phyloP scores from a whole-genome alignment of 495 filamentous ascomycete species.

The Mytilinidion resinicola region DNA sequence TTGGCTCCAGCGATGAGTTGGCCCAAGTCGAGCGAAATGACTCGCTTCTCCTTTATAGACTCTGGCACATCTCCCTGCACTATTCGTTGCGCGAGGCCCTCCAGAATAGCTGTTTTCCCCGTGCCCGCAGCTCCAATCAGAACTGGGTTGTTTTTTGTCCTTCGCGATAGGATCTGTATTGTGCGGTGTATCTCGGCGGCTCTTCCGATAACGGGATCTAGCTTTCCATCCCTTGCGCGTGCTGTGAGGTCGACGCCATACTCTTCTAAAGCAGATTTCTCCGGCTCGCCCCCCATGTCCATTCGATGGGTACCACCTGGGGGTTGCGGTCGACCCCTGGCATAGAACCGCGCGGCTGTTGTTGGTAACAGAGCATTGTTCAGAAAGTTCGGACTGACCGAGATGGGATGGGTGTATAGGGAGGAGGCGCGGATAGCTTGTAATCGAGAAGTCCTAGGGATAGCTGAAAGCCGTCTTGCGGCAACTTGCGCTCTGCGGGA shows the following conservation, averaged over 20 bases:
- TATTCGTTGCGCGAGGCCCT: constrained; percentile 87
- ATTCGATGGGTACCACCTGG: constrained; percentile 91
- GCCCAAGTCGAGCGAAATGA: constrained; percentile 80
- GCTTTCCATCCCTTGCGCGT: constrained; percentile 76
- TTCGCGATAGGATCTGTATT: constrained; percentile 84
- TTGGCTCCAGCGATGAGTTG: constrained; percentile 93
- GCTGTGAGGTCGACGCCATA: constrained; percentile 88
- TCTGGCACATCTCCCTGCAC: constrained; percentile 90
- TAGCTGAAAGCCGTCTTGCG: constrained; percentile 24
- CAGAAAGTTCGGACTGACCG: neutral
- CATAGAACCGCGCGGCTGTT: constrained; percentile 51
- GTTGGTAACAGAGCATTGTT: constrained; percentile 4
- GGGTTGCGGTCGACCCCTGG: constrained; percentile 72
- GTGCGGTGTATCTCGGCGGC: constrained; percentile 88
- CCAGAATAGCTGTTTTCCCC: constrained; percentile 91
- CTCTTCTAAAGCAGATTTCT: constrained; percentile 82
- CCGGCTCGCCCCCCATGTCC: constrained; percentile 71
- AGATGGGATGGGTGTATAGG: neutral
- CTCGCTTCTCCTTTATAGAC: constrained; percentile 90
- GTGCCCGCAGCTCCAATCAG: constrained; percentile 88
- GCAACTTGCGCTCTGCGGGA: constrained; percentile 26
- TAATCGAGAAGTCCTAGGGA: constrained; percentile 22
- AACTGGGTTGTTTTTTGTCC: constrained; percentile 97
- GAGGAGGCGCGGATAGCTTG: neutral
- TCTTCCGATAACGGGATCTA: constrained; percentile 93